Evolutionary conservation across 2,329 filamentous ascomycete species (phyloP), one percentile per base, ranked within the genome.

Genomic region (Aschersonia sp.): DNA sequence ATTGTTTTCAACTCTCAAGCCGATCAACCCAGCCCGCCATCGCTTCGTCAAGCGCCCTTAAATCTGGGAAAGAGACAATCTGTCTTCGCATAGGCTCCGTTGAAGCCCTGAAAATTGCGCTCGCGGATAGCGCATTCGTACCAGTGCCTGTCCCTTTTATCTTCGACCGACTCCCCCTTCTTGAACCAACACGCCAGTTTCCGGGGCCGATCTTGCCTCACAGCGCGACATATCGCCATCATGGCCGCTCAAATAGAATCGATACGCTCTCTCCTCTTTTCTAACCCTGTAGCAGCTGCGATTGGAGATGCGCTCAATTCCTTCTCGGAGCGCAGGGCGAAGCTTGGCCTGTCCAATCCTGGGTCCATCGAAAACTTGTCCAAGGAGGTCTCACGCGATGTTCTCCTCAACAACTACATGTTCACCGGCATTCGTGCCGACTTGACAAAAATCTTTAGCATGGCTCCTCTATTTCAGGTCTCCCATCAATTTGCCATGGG

Each of bases 401-500:
- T 95, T 58, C 83, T 97, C 64, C 80, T 95, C 60, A 92, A 84
- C 70, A 95, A 95, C 74, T 85, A 87, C 67, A 94, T 92, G 81
- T 97, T 98, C 74, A 85, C 87, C 43, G 92, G 92, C 60, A 77
- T 98, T 66, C 86, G 90, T 63, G 94, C 90, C 65, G 92, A 98
- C 68, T 74, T 97, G 64, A 95, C 88, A 64, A 97, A 95, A 76
- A 82, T 87, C 62, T 94, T 97, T 71, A 92, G 88, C 76, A 79
- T 94, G 65, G 79, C 82, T 49, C 92, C 92, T 49, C 73, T 97
- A 56, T 98, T 98, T 76, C 90, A 97, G 70, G 85, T 95, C 58
- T 95, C 90, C 55, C 92, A 98, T 71, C 87, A 92, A 58, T 92
- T 98, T 66, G 84, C 90, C 48, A 87, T 95, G 79, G 90, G 92